Evolutionary conservation across 768 basidiomycete species (phyloP), one percentile per base, ranked within the genome.

Genomic region (Rhizopogon salebrosus): DNA sequence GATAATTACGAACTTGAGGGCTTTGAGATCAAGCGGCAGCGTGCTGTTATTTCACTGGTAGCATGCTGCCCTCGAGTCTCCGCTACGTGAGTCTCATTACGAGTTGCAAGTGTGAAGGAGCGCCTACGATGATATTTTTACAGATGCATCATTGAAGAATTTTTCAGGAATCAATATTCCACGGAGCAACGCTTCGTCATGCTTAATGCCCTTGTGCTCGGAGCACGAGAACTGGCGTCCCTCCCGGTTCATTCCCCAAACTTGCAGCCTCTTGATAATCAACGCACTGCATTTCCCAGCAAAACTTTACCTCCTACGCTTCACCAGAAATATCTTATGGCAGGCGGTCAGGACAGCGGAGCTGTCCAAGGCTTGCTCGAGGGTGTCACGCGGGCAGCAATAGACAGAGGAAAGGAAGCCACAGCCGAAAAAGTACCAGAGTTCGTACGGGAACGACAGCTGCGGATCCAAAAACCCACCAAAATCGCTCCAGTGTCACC

Each of bases 81-180:
- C 38, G 85, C 92, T 1, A 87, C 85, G 95, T 98, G 64, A 62
- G 93, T 53, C 34, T 34, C 18, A 11, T 35, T 6, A n/a, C 16
- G 11, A 24, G 31, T 4, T 18, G 3, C 38, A 24, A 9, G 37
- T 3, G 13, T 48, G 7, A 14, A 36, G 27, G 23, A 22, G 8
- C 18, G 24, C 7, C 6, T 18, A 18, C 27, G 18, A 14, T 48
- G 16, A 40, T 34, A 36, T 37, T 34, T 31, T 41, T 51, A 9
- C 62, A 97, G 95, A 3, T 78, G 82, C 31, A 73, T 98, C 9
- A 84, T 92, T 49, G 92, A 95, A 64, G 91, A 97, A 62, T 95
- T 93, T 69, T 99, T 98, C 74, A 85, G 85, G 59, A 89, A 88
- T 43, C 92, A 95, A 57, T 97, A 95, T 68, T 95, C 97, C 0